Percentiles rank a stretch among this genome's conserved stretches.
These are phyloP conservation scores for Helicocarpus griseus DNA, from an alignment of 2,329 filamentous ascomycete species.

Conservation along the genomic window DNA sequence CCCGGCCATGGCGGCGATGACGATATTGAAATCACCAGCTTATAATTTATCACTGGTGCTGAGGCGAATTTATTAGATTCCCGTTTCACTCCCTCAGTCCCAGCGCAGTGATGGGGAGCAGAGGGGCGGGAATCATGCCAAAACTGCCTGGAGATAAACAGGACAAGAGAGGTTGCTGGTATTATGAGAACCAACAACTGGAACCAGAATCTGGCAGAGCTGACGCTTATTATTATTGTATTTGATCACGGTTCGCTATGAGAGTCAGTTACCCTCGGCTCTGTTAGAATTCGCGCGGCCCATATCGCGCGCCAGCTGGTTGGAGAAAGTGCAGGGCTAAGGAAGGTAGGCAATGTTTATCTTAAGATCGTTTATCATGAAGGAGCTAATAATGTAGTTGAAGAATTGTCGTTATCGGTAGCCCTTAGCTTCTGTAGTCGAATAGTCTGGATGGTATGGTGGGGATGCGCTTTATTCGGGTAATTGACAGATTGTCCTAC, in stretches of 20 bases:
- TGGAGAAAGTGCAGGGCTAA: not conserved
- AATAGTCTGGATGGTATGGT: no score
- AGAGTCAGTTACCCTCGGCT: not conserved
- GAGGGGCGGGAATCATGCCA: not conserved
- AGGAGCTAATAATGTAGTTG: not conserved
- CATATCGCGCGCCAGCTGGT: not conserved
- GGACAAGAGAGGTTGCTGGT: not conserved
- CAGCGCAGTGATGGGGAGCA: constrained; percentile 1
- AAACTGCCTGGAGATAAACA: not conserved
- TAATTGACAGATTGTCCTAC: no score
- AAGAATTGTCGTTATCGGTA: no score
- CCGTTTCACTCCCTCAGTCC: not conserved
- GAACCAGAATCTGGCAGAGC: not conserved
- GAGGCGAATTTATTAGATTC: not conserved
- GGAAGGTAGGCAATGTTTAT: not conserved
- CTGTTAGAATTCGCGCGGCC: not conserved
- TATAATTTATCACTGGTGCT: not conserved
- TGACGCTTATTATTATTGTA: not conserved
- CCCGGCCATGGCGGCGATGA: constrained; percentile 1
- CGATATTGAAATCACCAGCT: not conserved
- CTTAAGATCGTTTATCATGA: not conserved
- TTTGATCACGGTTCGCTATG: not conserved
- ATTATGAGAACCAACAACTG: not conserved
- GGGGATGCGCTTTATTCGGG: no score
- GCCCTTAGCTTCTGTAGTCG: no score